Evolutionary conservation across 805 yeast genomes (phyloP).

Genomic region (Starmerella vaccinii): DNA sequence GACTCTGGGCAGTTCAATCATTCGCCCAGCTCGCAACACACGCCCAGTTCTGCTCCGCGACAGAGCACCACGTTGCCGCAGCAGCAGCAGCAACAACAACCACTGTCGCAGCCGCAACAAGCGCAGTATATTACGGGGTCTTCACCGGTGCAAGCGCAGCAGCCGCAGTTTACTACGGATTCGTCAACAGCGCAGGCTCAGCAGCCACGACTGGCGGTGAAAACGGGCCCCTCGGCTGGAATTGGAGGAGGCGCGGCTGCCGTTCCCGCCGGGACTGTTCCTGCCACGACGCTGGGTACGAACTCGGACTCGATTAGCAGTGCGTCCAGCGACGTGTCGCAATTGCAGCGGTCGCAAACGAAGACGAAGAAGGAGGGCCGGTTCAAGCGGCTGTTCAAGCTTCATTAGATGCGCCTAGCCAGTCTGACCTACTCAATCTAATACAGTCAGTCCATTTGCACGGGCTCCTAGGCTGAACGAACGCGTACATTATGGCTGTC

Average conservation of each 20-base stretch:
- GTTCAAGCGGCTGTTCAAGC: constrained; percentile 15
- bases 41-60: too few species aligned
- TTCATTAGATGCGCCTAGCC: too few species aligned
- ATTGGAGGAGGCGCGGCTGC: neutral
- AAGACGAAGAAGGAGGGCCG: constrained; percentile 5
- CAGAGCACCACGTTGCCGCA: neutral
- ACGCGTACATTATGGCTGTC: neutral
- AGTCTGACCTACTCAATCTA: too few species aligned
- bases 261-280: too few species aligned
- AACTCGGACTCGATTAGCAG: neutral
- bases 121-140: too few species aligned
- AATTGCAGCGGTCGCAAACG: constrained; percentile 1
- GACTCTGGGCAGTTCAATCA: neutral
- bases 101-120: neutral
- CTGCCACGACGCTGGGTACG: neutral
- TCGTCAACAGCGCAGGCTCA: too few species aligned
- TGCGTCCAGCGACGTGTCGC: neutral
- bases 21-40: neutral
- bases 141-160: too few species aligned
- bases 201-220: too few species aligned
- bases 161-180: neutral
- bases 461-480: too few species aligned
- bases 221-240: too few species aligned
- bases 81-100: neutral
- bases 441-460: too few species aligned